Evolutionary conservation across 306 rosid genomes (phyloP).

Genomic region (Canavalia gladiata): DNA sequence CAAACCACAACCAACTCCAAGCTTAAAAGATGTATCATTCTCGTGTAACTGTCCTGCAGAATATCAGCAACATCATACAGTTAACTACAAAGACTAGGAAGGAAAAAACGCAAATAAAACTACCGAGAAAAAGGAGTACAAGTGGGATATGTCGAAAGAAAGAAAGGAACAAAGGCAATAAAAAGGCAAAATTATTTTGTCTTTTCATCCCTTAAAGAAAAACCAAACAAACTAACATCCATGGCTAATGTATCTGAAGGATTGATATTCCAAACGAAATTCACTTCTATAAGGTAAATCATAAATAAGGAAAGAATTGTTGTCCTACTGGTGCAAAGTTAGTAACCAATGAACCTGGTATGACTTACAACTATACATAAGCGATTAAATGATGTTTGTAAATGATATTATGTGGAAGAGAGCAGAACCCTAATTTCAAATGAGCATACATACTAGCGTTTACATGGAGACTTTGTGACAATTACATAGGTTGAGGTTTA

Average conservation of each 20-base stretch:
- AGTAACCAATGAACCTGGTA: slow-evolving; percentile 16
- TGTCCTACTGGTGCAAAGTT: background rate
- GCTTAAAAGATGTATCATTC: slow-evolving; percentile 69
- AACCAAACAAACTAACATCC: background rate
- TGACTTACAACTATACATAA: background rate
- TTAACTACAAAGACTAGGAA: background rate
- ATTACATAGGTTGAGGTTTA: background rate
- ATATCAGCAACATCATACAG: background rate
- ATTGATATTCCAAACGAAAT: background rate
- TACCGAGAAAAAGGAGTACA: background rate
- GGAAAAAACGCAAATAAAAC: no score
- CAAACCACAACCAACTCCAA: slow-evolving; percentile 86
- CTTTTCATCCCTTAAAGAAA: background rate
- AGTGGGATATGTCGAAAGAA: background rate
- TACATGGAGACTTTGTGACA: background rate
- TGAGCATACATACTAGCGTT: background rate
- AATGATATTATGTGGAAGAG: background rate
- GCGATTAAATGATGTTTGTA: background rate
- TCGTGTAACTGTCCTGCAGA: slow-evolving; percentile 57
- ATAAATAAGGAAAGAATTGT: background rate
- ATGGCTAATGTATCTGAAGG: background rate
- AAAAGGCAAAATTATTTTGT: background rate
- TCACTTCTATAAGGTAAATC: background rate
- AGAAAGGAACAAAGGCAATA: slow-evolving; percentile 17
- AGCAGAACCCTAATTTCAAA: slow-evolving; percentile 16